Percentiles rank a stretch among this genome's conserved stretches.
These are phyloP conservation scores for Theobroma cacao DNA, from an alignment of 345 rosid species.

Conservation along the genomic window DNA sequence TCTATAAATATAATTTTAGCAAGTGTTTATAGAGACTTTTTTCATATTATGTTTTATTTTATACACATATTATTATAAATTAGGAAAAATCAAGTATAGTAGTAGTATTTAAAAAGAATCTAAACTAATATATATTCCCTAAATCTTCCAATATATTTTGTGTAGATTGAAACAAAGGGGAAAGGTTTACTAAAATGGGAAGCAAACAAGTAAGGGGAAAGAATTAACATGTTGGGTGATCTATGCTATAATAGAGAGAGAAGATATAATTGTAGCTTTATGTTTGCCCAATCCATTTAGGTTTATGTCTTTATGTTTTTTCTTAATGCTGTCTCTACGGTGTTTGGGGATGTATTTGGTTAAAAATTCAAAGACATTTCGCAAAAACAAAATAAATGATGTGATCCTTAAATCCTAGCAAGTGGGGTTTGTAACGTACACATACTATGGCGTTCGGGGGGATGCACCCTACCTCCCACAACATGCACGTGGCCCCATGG, in stretches of 20 bases:
- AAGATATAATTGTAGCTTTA: not conserved
- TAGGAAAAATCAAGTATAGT: not conserved
- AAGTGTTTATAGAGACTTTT: no score
- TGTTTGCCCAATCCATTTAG: not conserved
- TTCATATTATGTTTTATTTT: no score
- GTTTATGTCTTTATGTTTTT: not conserved
- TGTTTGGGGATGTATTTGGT: not conserved
- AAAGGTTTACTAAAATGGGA: not conserved
- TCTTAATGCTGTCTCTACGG: not conserved
- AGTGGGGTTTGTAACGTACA: slow-evolving; percentile 24
- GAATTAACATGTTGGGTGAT: not conserved
- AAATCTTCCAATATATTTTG: not conserved
- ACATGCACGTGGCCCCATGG: slow-evolving; percentile 38
- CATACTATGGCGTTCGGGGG: slow-evolving; percentile 21
- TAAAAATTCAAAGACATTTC: not conserved
- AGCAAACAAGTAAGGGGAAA: not conserved
- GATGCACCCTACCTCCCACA: slow-evolving; percentile 26
- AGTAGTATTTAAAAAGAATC: not conserved
- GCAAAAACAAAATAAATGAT: slow-evolving; percentile 17
- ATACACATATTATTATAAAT: not conserved
- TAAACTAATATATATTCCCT: slow-evolving; percentile 2
- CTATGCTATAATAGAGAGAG: not conserved
- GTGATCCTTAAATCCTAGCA: slow-evolving; percentile 42
- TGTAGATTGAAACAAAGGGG: not conserved
- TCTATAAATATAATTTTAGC: no score